Percentiles rank a stretch among this genome's conserved stretches.
Conservation (phyloP, 179 eudicot genomes). For the Dionaea muscipula region DNA sequence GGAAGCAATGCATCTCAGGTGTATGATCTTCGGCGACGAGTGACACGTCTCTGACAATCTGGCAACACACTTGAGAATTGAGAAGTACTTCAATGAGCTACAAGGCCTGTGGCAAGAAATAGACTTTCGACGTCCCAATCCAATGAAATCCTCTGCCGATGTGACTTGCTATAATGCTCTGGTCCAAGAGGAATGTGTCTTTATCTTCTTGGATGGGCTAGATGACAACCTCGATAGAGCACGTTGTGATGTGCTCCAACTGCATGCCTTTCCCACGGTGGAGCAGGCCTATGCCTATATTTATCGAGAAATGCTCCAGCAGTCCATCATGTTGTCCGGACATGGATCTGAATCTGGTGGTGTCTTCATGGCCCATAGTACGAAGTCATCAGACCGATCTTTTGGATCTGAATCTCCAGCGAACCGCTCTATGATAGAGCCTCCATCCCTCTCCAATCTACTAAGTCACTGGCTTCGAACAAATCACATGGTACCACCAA, state of each 20-base stretch:
- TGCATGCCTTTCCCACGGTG: conserved; percentile 2
- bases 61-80: not conserved
- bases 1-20: not conserved
- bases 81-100: not conserved
- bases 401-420: too few relatives aligned
- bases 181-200: not conserved
- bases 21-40: not conserved
- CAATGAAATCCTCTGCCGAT: not conserved
- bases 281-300: conserved; percentile 8
- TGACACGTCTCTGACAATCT: not conserved
- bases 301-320: not conserved
- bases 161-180: not conserved
- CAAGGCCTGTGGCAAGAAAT: not conserved
- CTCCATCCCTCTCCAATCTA: not conserved
- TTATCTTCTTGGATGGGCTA: not conserved
- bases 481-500: not conserved
- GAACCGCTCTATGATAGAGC: too few relatives aligned
- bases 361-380: too few relatives aligned
- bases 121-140: not conserved
- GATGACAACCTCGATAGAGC: not conserved
- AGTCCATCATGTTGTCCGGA: too few relatives aligned
- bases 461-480: not conserved
- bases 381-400: too few relatives aligned
- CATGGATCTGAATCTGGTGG: too few relatives aligned
- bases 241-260: conserved; percentile 1